Base-by-base conservation (phyloP, 352 stramenopile species). In the Phytophthora hybrid region DNA sequence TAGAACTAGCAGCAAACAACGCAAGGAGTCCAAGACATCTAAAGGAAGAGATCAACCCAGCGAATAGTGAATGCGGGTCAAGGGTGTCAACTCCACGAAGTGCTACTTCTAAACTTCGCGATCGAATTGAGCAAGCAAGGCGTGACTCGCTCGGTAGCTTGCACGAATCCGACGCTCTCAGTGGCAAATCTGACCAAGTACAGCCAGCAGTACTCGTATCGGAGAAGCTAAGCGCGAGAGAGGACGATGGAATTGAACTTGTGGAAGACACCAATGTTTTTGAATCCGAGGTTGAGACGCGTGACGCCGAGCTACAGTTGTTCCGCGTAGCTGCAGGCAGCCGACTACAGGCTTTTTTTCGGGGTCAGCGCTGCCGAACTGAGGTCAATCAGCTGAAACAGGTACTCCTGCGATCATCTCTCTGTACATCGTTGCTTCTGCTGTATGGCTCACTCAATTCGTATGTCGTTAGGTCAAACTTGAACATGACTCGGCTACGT, bases 321-420 rank as follows among this genome's bases (percentile, higher is more conserved):
- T 74, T 82, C 1, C 73, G 53, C n/a, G 55, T 11, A 23, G 76
- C 67, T 47, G 78, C 78, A 47, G 65, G 66, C 21, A 67, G 71
- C 56, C 71, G 73, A 34, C 54, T 89, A 7, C 81, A 89, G 51
- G 61, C 77, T 8, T 76, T 82, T 16, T 67, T 75, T 8, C 77
- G 79, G 44, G 79, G 77, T 26, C 47, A 73, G 53, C 59, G 44
- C 6, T 78, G 64, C 59, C 81, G 81, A 5, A n/a, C 19, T 23
- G 59, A 72, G 9, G 74, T 79, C n/a, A 57, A 64, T 7, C 26
- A 66, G 8, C 9, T 78, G 34, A 77, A 82, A 62, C 60, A 76
- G 69, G 78, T 82, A 74, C 46, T 10, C 34, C 21, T 18, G 1
- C 32, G 9, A 21, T 16, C 37, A 21, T 16, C 37, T 9, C 23